These are phyloP conservation scores for Malbranchea cinnamomea DNA, from an alignment of 2,329 filamentous ascomycete species.

Conservation along the genomic window DNA sequence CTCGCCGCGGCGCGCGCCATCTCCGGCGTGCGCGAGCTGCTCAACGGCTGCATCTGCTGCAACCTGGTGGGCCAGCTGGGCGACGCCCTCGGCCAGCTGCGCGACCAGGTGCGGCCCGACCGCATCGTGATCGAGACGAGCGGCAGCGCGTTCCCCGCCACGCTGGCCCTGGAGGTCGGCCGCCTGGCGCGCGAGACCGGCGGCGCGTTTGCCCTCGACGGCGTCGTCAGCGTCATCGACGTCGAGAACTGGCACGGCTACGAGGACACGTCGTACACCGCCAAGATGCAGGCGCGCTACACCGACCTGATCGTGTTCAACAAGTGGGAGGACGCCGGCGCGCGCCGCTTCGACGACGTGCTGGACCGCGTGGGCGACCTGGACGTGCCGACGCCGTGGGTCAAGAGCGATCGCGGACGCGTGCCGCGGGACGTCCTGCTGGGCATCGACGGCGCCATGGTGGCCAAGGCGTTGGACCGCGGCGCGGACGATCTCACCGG, in stretches of 20 bases:
- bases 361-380: slow-evolving; percentile 67
- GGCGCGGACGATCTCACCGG: slow-evolving; percentile 35
- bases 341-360: slow-evolving; percentile 61
- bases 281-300: slow-evolving; percentile 72
- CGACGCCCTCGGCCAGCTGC: slow-evolving; percentile 63
- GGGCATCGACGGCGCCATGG: slow-evolving; percentile 69
- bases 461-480: slow-evolving; percentile 22
- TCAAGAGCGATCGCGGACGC: slow-evolving; percentile 69
- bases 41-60: slow-evolving; percentile 98
- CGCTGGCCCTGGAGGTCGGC: slow-evolving; percentile 81
- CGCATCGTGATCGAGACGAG: slow-evolving; percentile 89
- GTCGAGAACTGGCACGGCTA: slow-evolving; percentile 94
- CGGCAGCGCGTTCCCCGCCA: slow-evolving; percentile 76
- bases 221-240: slow-evolving; percentile 78
- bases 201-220: slow-evolving; percentile 60
- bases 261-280: slow-evolving; percentile 79
- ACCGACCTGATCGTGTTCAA: slow-evolving; percentile 87
- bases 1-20: slow-evolving; percentile 72
- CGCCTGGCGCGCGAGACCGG: slow-evolving; percentile 52
- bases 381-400: slow-evolving; percentile 65
- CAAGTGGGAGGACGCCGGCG: slow-evolving; percentile 70
- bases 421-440: slow-evolving; percentile 70
- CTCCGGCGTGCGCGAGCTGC: slow-evolving; percentile 76
- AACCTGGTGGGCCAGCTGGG: slow-evolving; percentile 88
- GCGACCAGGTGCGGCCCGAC: slow-evolving; percentile 47